Evolutionary conservation across 2,329 filamentous ascomycete species (phyloP).

Genomic region (Sarocladium strictum): DNA sequence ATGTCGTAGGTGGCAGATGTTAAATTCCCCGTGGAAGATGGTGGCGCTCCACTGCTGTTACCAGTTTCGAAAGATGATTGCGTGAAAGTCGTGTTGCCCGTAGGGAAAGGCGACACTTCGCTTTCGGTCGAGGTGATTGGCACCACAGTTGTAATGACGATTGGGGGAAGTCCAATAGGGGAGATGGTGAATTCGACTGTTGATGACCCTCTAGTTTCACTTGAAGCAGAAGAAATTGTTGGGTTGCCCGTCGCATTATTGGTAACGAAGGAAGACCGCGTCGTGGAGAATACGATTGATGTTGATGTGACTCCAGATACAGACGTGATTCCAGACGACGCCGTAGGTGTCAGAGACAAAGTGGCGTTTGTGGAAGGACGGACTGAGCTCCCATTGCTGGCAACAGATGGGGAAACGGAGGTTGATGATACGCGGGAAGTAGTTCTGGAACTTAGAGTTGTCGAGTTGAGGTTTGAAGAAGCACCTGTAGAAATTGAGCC

Average conservation of each 20-base stretch:
- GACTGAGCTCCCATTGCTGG: neutral
- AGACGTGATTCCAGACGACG: neutral
- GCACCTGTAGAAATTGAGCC: no score
- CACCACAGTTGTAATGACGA: neutral
- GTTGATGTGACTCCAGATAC: neutral
- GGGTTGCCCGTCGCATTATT: neutral
- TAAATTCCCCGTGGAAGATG: neutral
- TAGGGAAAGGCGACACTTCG: neutral
- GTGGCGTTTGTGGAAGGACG: neutral
- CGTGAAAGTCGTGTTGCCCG: neutral
- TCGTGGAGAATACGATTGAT: neutral
- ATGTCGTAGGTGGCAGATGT: neutral
- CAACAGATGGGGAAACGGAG: neutral
- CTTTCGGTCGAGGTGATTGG: neutral
- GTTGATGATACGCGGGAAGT: no score
- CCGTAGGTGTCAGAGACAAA: neutral
- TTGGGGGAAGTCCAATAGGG: neutral
- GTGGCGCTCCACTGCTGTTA: neutral
- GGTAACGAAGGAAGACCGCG: neutral
- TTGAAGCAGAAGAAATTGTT: neutral
- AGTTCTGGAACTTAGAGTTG: no score
- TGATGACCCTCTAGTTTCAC: neutral
- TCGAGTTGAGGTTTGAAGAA: no score
- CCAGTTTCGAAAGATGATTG: neutral
- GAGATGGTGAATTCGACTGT: constrained; percentile 3